Base-by-base conservation (phyloP, 345 rosid genomes). In the Anacardium occidentale region DNA sequence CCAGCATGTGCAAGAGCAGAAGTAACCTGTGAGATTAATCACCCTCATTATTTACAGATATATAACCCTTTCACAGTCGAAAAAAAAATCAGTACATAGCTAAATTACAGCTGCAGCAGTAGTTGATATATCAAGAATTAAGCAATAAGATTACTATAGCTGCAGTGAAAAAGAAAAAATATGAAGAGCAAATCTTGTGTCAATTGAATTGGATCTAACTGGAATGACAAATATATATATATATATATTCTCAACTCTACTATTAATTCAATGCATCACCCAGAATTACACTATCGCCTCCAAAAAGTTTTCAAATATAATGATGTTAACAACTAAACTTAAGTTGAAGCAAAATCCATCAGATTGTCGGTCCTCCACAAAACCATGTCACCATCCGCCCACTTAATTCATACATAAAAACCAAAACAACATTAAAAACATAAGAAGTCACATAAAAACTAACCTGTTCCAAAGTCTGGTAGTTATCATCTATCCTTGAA, bases 391-490 rank as follows among this genome's bases (percentile, higher is more conserved):
- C 37, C 21, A 37, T 56, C 37, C 72, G 24, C 3, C 10, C 24
- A 56, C 62, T 22, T 56, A 1, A 25, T 53, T 37, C 61, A 53
- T 37, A 37, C 7, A 37, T 1, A 21, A 40, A 40, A 68, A 21
- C 48, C n/a, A 68, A 68, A 42, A 3, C 5, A 53, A 6, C 50
- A 37, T 1, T 34, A 58, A 6, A n/a, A 56, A 60, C 53, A 68
- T 13, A 13, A 32, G 12, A 60, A 58, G 34, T 57, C 17, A 10
- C 26, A 32, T 52, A 56, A 6, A 6, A 55, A 58, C 86, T 77
- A 76, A 95, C 99, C 97, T 95, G 90, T 75, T 92, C 94, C 66
- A 95, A 82, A 71, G 92, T 90, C 70, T 79, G 71, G 79, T 95
- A 95, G 44, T 92, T 81, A 77, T 95, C 99, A 54, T 88, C 89